phyloP scores from a whole-genome alignment of 176 grass and related monocot genomes.

The Phragmites australis region DNA sequence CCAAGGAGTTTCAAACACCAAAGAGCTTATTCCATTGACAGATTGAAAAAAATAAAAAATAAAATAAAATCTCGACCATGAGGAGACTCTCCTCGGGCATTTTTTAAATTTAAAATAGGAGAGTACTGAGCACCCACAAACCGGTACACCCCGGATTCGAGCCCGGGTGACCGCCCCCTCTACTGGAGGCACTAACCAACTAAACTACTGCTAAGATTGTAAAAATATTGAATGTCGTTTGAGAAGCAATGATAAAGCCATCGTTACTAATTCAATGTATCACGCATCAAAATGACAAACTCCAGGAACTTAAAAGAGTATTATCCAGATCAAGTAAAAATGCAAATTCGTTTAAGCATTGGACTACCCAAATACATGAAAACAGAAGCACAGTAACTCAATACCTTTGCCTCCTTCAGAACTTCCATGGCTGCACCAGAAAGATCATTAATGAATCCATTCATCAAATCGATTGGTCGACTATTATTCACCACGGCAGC shows the following conservation, averaged over 20 bases:
- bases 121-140: too few species aligned
- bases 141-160: too few species aligned
- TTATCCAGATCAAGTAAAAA: not conserved
- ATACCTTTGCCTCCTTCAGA: conserved; percentile 69
- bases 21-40: not conserved
- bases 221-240: not conserved
- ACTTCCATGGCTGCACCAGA: conserved; percentile 52
- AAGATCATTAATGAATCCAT: conserved; percentile 56
- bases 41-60: too few species aligned
- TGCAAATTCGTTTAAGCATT: conserved; percentile 12
- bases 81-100: too few species aligned
- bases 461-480: conserved; percentile 48
- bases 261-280: not conserved
- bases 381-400: not conserved
- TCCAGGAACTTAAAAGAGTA: not conserved
- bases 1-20: not conserved
- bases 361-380: not conserved
- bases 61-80: too few species aligned
- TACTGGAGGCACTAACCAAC: too few species aligned
- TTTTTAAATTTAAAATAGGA: too few species aligned
- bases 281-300: not conserved
- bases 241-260: not conserved
- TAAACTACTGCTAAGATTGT: not conserved
- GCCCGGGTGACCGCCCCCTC: too few species aligned
- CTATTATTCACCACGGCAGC: conserved; percentile 41